A percentile compares a stretch with the other conserved stretches of the same genome.
These are phyloP conservation scores for Cyclotella choctawhatcheeana DNA, from an alignment of 108 stramenopile genomes.

Conservation along the genomic window DNA sequence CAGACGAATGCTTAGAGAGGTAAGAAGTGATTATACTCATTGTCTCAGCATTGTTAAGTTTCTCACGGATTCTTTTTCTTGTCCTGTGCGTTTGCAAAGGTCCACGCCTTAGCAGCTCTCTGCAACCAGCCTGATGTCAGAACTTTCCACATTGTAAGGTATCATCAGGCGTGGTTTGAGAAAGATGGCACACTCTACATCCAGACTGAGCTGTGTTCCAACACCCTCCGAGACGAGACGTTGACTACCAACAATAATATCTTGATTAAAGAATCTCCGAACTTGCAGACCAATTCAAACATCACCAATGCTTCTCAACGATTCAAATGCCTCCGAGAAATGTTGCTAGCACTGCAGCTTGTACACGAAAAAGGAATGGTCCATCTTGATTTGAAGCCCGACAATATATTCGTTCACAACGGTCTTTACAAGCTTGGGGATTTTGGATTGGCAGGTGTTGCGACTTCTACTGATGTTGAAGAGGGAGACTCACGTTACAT, in stretches of 20 bases:
- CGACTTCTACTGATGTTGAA: slow-evolving; percentile 47
- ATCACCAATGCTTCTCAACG: slow-evolving; percentile 21
- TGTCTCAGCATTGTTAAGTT: slow-evolving; percentile 2
- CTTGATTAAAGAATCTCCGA: neutral
- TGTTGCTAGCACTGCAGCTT: slow-evolving; percentile 61
- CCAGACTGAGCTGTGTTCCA: slow-evolving; percentile 53
- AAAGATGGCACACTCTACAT: slow-evolving; percentile 55
- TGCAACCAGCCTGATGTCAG: slow-evolving; percentile 47
- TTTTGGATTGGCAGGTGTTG: slow-evolving; percentile 57
- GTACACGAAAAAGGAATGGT: slow-evolving; percentile 62
- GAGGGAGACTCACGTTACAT: slow-evolving; percentile 80
- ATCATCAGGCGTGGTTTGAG: slow-evolving; percentile 58
- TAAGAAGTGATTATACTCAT: slow-evolving; percentile 5
- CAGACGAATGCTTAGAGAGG: slow-evolving; percentile 81
- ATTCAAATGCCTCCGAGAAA: slow-evolving; percentile 57
- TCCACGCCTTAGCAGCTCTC: slow-evolving; percentile 49
- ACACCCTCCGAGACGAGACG: slow-evolving; percentile 50
- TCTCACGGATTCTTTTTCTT: too few relatives aligned
- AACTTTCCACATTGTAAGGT: slow-evolving; percentile 58
- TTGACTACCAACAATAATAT: slow-evolving; percentile 5
- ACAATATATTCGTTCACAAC: slow-evolving; percentile 71
- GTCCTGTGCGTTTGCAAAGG: slow-evolving; percentile 57
- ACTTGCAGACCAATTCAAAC: neutral
- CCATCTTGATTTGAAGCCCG: slow-evolving; percentile 75
- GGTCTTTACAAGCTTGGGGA: slow-evolving; percentile 71